Base-by-base conservation (phyloP, 164 flowering plant genomes). In the Akebia trifoliata region DNA sequence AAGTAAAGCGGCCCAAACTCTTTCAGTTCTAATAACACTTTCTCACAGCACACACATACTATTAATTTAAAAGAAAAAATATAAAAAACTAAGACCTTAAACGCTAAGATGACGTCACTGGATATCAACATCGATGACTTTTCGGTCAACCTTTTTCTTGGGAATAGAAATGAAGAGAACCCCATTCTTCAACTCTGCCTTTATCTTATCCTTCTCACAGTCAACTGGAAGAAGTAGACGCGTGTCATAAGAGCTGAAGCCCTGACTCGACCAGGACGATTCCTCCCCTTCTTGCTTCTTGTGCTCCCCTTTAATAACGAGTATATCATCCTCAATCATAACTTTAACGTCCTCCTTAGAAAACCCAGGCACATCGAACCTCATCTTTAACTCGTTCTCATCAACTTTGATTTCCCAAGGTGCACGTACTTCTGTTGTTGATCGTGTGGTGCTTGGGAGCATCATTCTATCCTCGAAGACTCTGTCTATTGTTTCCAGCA, bases 391-490 rank as follows among this genome's bases (percentile, higher is more conserved):
- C 59, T 87, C 90, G 18, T 71, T 55, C 18, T 91, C 96, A 0
- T 75, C 83, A 5, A 84, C 86, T 14, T 61, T 68, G 11, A 90
- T 65, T 60, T 90, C 94, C 94, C 97, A 90, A 0, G 96, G 96
- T 0, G 81, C 42, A 0, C 89, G 77, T 1, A 77, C 40, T 26
- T 62, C 80, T 7, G 3, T 7, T 0, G 2, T 8, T 1, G 62
- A 2, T 11, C 64, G 14, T 24, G 12, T 30, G 25, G 69, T 30
- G 1, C 78, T 68, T 0, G 86, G 81, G 59, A 66, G 56, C 1
- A 72, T 40, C 71, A 74, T 18, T 3, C 69, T 39, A 20, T 82
- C 93, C 20, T 85, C 95, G 46, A 90, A 84, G 3, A 90, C 5
- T 6, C 84, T 48, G 75, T 90, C 95, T 81, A 90, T 72, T 1